Percentiles rank a stretch among this genome's conserved stretches.
Conservation (phyloP, 352 stramenopile species). For the Globisporangium paroecandrum region DNA sequence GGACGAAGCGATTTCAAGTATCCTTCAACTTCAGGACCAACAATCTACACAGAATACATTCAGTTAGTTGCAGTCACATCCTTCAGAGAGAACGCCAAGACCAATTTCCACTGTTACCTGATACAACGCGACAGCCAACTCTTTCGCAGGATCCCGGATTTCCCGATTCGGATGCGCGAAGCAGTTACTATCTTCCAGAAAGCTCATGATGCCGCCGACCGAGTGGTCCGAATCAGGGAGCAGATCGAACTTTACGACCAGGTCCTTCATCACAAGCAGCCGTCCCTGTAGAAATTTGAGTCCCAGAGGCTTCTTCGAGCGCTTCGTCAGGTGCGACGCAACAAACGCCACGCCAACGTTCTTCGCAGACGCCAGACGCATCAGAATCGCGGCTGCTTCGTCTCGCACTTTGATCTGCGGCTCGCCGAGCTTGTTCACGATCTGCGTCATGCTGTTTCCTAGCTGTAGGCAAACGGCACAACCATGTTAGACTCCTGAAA, state of each 20-base stretch:
- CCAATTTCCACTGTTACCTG: conserved; percentile 23
- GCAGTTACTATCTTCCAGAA: conserved; percentile 79
- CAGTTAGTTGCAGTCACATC: background rate
- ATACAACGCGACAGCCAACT: conserved; percentile 80
- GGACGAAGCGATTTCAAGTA: conserved; percentile 79
- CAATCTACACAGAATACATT: conserved; percentile 19
- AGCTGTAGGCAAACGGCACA: conserved; percentile 30
- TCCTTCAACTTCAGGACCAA: conserved; percentile 63
- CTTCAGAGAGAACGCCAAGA: background rate
- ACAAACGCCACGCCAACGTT: conserved; percentile 72
- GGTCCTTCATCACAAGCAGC: conserved; percentile 53
- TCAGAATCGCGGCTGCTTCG: conserved; percentile 44
- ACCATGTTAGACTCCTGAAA: background rate
- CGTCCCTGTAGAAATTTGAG: conserved; percentile 71
- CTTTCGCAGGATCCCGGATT: conserved; percentile 85
- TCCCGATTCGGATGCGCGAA: conserved; percentile 87
- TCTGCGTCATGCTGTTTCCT: conserved; percentile 68
- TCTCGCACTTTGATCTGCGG: conserved; percentile 72
- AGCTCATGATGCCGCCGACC: conserved; percentile 61
- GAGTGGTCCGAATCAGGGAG: conserved; percentile 49
- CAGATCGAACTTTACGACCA: conserved; percentile 57
- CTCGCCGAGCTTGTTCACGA: conserved; percentile 79
- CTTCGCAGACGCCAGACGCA: conserved; percentile 45
- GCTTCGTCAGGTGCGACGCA: conserved; percentile 55
- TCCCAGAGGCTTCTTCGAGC: conserved; percentile 69